A percentile compares a stretch with the other conserved stretches of the same genome.
Conservation (phyloP, 495 filamentous ascomycete species). For the Trichoderma reesei region DNA sequence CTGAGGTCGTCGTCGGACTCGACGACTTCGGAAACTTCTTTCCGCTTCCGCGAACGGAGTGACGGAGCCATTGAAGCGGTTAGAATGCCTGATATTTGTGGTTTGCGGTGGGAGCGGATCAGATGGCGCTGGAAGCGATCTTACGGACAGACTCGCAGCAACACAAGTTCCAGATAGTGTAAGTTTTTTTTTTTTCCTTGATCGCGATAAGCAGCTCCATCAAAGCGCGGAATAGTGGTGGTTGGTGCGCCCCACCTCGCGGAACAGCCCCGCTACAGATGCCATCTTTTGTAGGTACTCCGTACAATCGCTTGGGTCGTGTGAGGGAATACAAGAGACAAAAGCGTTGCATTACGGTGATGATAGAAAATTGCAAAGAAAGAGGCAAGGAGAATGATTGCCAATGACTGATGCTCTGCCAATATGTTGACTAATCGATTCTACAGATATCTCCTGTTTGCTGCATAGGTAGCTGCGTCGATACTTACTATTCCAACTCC, state of each 20-base stretch:
- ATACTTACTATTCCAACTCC: no score
- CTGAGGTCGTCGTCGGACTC: slow-evolving; percentile 59
- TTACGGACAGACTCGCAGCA: not conserved
- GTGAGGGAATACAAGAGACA: no score
- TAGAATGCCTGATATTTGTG: no score
- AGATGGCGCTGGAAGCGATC: not conserved
- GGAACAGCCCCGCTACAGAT: not conserved
- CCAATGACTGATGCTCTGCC: no score
- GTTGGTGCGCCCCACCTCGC: not conserved
- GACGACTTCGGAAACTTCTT: slow-evolving; percentile 18
- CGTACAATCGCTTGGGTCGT: no score
- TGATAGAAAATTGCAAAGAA: no score
- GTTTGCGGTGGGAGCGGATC: not conserved
- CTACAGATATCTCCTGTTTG: no score
- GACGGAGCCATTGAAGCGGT: slow-evolving; percentile 17
- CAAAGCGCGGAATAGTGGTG: not conserved
- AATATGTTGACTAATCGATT: no score
- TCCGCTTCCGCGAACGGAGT: slow-evolving; percentile 19
- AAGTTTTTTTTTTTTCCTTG: not conserved
- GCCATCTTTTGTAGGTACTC: no score
- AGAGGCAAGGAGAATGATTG: no score
- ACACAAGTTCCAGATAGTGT: not conserved
- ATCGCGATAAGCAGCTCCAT: slow-evolving; percentile 1
- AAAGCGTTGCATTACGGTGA: no score
- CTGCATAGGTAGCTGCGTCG: no score